Evolutionary conservation across 441 rosid genomes (phyloP).

Genomic region (Macaranga tanarius): DNA sequence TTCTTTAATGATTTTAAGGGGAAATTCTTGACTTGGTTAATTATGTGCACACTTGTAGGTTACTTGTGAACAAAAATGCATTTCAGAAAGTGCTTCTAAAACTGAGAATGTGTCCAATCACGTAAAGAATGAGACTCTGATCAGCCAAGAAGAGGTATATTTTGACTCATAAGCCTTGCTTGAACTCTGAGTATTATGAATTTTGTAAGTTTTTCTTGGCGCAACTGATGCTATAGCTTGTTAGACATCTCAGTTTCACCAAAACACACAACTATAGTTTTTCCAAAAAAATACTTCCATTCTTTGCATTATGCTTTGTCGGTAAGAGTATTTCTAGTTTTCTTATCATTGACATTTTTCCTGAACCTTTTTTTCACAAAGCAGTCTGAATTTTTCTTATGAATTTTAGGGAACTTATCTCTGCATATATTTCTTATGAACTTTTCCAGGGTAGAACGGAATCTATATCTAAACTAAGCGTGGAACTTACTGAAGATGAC

Average conservation of each 20-base stretch:
- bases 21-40: not conserved
- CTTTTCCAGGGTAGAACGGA: not conserved
- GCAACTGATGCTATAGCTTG: not conserved
- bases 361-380: not conserved
- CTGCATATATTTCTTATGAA: not conserved
- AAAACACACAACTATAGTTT: not conserved
- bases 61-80: not conserved
- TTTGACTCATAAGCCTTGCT: not conserved
- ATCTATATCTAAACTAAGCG: not conserved
- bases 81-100: not conserved
- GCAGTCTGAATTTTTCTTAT: not conserved
- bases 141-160: not conserved
- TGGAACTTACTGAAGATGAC: slow-evolving; percentile 9
- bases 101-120: not conserved
- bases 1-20: too few relatives aligned
- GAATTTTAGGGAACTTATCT: not conserved
- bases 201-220: not conserved
- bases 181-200: not conserved
- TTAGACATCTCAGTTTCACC: not conserved
- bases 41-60: not conserved
- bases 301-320: not conserved
- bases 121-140: not conserved
- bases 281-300: not conserved
- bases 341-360: not conserved
- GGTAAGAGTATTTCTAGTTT: not conserved